Evolutionary conservation across 1,284 basidiomycete species (phyloP).

Genomic region (Erythrobasidium hasegawianum): DNA sequence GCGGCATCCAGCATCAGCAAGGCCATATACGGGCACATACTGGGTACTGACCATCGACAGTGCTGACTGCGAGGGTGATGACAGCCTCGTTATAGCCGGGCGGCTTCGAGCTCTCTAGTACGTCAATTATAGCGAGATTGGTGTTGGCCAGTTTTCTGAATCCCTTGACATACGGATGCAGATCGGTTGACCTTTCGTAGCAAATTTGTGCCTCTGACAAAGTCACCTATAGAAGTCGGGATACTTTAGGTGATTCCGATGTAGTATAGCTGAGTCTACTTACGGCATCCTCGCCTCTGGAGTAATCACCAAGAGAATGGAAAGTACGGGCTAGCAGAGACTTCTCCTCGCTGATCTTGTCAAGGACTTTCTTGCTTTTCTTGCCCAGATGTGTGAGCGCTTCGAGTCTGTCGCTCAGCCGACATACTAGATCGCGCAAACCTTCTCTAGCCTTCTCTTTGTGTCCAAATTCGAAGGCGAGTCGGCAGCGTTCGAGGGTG

Average conservation of each 20-base stretch:
- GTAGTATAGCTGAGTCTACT: too few species aligned
- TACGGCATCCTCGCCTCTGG: constrained; percentile 17
- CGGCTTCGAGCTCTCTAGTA: neutral
- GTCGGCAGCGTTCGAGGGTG: constrained; percentile 22
- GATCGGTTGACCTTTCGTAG: constrained; percentile 26
- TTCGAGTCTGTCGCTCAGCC: constrained; percentile 15
- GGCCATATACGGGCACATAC: neutral
- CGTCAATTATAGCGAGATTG: constrained; percentile 16
- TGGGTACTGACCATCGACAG: constrained; percentile 3
- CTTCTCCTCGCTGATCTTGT: constrained; percentile 22
- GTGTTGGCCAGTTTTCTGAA: constrained; percentile 28
- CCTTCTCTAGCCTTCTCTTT: constrained; percentile 18
- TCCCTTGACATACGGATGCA: constrained; percentile 18
- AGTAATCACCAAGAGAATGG: constrained; percentile 20
- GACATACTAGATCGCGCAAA: constrained; percentile 13
- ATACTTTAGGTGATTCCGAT: too few species aligned
- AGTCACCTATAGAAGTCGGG: too few species aligned
- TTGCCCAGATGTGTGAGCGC: constrained; percentile 4
- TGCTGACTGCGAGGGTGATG: constrained; percentile 5
- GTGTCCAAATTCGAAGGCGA: constrained; percentile 15
- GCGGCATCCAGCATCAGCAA: neutral
- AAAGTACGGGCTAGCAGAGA: constrained; percentile 11
- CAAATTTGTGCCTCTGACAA: constrained; percentile 23
- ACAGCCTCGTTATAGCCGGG: neutral
- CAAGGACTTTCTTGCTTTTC: neutral